Percentiles rank a stretch among this genome's conserved stretches.
phyloP scores from a whole-genome alignment of 1,284 basidiomycete species.

The Boletus calvinii region DNA sequence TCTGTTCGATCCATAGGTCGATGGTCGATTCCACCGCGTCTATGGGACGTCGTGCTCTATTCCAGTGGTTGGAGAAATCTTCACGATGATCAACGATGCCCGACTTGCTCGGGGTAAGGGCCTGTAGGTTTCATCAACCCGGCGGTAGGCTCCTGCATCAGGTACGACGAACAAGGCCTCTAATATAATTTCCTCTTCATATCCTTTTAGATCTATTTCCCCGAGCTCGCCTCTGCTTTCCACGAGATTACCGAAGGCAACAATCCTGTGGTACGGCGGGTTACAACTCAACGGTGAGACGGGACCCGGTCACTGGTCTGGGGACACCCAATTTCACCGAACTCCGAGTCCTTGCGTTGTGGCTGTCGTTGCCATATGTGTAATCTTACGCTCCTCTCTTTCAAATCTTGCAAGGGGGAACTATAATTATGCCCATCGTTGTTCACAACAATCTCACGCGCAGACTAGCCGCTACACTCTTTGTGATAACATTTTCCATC shows the following conservation, averaged over 20 bases:
- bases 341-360: too few relatives aligned
- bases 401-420: too few relatives aligned
- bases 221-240: constrained; percentile 27
- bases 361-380: too few relatives aligned
- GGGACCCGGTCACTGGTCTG: constrained; percentile 42
- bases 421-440: too few relatives aligned
- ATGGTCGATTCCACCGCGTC: too few relatives aligned
- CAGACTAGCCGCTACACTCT: too few relatives aligned
- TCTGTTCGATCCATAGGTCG: too few relatives aligned
- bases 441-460: too few relatives aligned
- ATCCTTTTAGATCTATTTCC: constrained; percentile 23
- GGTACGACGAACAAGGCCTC: neutral
- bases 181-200: neutral
- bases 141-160: constrained; percentile 8
- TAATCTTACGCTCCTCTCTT: too few relatives aligned
- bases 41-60: too few relatives aligned
- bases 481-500: too few relatives aligned
- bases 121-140: constrained; percentile 43
- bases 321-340: constrained; percentile 32
- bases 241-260: constrained; percentile 45
- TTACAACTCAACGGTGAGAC: constrained; percentile 35
- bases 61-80: constrained; percentile 37
- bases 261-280: constrained; percentile 38
- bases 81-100: constrained; percentile 51
- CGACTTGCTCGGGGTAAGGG: constrained; percentile 37